These are phyloP conservation scores for Erucastrum elatum DNA, from an alignment of 345 rosid genomes.

Conservation along the genomic window DNA sequence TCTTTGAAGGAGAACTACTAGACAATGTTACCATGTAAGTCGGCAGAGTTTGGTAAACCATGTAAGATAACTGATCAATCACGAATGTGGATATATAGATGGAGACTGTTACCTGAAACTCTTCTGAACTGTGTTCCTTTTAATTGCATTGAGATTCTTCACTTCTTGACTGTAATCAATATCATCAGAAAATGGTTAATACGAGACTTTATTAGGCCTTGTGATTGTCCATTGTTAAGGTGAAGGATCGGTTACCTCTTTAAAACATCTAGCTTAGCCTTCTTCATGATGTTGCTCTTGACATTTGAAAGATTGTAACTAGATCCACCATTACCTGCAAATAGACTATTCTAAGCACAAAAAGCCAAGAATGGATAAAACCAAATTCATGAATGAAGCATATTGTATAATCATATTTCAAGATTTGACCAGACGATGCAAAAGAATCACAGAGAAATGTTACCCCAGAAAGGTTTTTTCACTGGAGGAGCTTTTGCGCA, in stretches of 20 bases:
- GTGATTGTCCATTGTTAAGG: conserved; percentile 1
- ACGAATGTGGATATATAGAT: neutral
- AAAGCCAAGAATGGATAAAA: neutral
- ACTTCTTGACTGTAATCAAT: conserved; percentile 66
- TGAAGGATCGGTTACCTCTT: conserved; percentile 52
- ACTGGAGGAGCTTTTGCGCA: conserved; percentile 79
- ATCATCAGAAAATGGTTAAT: neutral
- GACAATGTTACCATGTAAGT: neutral
- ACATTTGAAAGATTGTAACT: conserved; percentile 57
- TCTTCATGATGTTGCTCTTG: conserved; percentile 91
- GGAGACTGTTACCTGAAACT: conserved; percentile 48
- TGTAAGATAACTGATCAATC: conserved; percentile 5
- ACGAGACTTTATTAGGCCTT: neutral
- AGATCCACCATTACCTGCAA: conserved; percentile 54
- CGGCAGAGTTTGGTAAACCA: neutral
- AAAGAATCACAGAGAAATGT: conserved; percentile 2
- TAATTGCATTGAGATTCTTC: conserved; percentile 73
- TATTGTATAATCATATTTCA: neutral
- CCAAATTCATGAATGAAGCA: neutral
- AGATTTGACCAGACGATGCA: neutral
- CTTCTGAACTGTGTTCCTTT: conserved; percentile 62
- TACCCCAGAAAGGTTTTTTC: conserved; percentile 74
- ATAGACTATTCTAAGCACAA: conserved; percentile 1
- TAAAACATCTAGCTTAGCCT: conserved; percentile 71
- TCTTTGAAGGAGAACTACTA: conserved; percentile 34